A percentile compares a stretch with the other conserved stretches of the same genome.
Evolutionary conservation across 1,284 basidiomycete species (phyloP).

Genomic region (Golubevia sp.): DNA sequence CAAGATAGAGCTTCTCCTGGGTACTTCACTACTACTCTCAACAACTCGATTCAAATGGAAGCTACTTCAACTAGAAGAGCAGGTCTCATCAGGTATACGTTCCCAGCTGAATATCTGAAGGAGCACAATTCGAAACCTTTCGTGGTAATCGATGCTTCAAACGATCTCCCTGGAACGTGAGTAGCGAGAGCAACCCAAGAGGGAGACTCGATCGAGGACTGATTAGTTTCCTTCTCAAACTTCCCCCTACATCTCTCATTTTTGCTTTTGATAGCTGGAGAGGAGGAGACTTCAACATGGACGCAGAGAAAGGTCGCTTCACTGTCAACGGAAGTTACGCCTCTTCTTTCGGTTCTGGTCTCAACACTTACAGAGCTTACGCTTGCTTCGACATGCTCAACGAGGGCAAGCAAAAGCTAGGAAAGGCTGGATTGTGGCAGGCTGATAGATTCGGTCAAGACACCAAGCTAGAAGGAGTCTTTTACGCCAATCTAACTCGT

Average conservation of each 20-base stretch:
- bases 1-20: constrained; percentile 35
- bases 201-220: too few relatives aligned
- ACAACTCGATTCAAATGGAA: constrained; percentile 44
- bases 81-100: constrained; percentile 43
- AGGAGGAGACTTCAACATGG: not conserved
- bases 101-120: constrained; percentile 18
- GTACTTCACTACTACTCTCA: constrained; percentile 41
- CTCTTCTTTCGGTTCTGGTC: constrained; percentile 24
- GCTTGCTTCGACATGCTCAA: constrained; percentile 38
- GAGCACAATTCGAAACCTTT: constrained; percentile 18
- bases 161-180: constrained; percentile 45
- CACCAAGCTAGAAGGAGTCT: constrained; percentile 23
- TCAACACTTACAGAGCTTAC: constrained; percentile 28
- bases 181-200: too few relatives aligned
- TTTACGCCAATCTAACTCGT: constrained; percentile 21
- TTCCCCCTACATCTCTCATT: too few relatives aligned
- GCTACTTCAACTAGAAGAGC: constrained; percentile 32
- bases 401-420: constrained; percentile 30
- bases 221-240: not conserved
- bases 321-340: not conserved
- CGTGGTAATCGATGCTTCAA: constrained; percentile 46
- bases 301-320: not conserved
- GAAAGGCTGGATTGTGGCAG: constrained; percentile 31
- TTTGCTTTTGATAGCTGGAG: too few relatives aligned
- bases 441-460: constrained; percentile 39